A percentile compares a stretch with the other conserved stretches of the same genome.
These are phyloP conservation scores for Pseudogymnoascus sp. DNA, from an alignment of 2,329 filamentous ascomycete species.

Conservation along the genomic window DNA sequence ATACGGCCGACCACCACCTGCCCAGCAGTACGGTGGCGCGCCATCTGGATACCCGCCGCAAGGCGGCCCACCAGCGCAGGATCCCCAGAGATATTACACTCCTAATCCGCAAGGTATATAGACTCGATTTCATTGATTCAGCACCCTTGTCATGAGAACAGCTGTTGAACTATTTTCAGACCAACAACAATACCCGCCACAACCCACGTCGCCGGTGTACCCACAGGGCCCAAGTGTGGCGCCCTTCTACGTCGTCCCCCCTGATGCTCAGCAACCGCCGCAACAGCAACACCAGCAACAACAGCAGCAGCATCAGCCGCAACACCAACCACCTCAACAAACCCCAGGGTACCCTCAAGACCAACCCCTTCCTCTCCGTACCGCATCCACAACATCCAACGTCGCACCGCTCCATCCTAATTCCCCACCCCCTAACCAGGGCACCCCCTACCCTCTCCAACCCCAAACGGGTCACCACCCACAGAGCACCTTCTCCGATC, in stretches of 20 bases:
- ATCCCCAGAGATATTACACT: slow-evolving; percentile 63
- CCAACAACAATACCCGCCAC: slow-evolving; percentile 39
- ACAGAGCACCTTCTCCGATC: slow-evolving; percentile 61
- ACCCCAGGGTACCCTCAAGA: slow-evolving; percentile 43
- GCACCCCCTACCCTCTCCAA: slow-evolving; percentile 39
- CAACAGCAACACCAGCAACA: slow-evolving; percentile 28
- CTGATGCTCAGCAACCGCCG: slow-evolving; percentile 30
- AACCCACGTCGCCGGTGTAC: slow-evolving; percentile 43
- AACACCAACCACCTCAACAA: slow-evolving; percentile 47
- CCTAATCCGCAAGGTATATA: slow-evolving; percentile 41
- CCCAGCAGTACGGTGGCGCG: slow-evolving; percentile 16
- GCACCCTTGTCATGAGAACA: slow-evolving; percentile 7
- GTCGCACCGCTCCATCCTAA: slow-evolving; percentile 39
- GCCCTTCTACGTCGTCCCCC: slow-evolving; percentile 60
- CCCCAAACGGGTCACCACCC: slow-evolving; percentile 46
- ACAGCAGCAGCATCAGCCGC: slow-evolving; percentile 34
- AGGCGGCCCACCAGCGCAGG: slow-evolving; percentile 40
- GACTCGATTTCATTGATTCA: slow-evolving; percentile 4
- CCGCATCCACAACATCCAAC: background rate
- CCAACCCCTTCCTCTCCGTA: slow-evolving; percentile 34
- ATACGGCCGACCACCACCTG: slow-evolving; percentile 32
- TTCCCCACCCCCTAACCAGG: slow-evolving; percentile 44
- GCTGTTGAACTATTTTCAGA: slow-evolving; percentile 19
- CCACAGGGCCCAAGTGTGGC: slow-evolving; percentile 46
- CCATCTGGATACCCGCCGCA: slow-evolving; percentile 29